A percentile compares a stretch with the other conserved stretches of the same genome.
These are phyloP conservation scores for Mitragyna speciosa DNA, from an alignment of 257 asterid genomes.

Conservation along the genomic window DNA sequence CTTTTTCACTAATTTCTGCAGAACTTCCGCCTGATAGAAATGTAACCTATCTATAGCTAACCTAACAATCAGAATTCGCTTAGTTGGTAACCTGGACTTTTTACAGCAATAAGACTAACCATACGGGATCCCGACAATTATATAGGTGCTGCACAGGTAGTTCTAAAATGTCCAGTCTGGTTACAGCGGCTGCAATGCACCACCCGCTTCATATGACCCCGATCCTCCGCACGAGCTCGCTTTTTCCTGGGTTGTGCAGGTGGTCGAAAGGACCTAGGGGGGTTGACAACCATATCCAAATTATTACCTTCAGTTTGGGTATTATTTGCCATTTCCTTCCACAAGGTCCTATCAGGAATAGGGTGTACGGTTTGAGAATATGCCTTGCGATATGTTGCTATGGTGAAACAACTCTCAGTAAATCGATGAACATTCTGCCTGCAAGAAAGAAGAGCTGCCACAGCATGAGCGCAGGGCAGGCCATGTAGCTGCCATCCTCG, in stretches of 20 bases:
- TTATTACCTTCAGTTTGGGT: slow-evolving; percentile 12
- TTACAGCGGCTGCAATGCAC: slow-evolving; percentile 80
- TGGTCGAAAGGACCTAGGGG: slow-evolving; percentile 55
- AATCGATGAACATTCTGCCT: slow-evolving; percentile 69
- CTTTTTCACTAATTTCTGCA: neutral
- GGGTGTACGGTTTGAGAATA: slow-evolving; percentile 76
- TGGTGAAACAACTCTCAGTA: slow-evolving; percentile 66
- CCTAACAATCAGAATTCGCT: neutral
- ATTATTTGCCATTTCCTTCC: slow-evolving; percentile 49
- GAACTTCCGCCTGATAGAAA: neutral
- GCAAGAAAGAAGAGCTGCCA: slow-evolving; percentile 65
- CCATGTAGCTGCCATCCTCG: slow-evolving; percentile 67
- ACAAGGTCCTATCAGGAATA: slow-evolving; percentile 56
- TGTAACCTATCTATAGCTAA: neutral
- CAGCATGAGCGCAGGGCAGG: slow-evolving; percentile 67
- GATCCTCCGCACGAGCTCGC: slow-evolving; percentile 42
- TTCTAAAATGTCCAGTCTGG: slow-evolving; percentile 78
- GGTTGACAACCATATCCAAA: slow-evolving; percentile 47
- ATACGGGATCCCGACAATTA: slow-evolving; percentile 10
- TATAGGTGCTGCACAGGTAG: slow-evolving; percentile 68
- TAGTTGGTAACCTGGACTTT: neutral
- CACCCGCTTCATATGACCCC: slow-evolving; percentile 44
- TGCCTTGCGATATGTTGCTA: slow-evolving; percentile 54
- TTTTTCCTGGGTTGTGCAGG: slow-evolving; percentile 53
- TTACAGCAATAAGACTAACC: slow-evolving; percentile 22